Percentiles rank a stretch among this genome's conserved stretches.
These are phyloP conservation scores for Chondrus crispus DNA, from an alignment of 23 red algal genomes.

Conservation along the genomic window DNA sequence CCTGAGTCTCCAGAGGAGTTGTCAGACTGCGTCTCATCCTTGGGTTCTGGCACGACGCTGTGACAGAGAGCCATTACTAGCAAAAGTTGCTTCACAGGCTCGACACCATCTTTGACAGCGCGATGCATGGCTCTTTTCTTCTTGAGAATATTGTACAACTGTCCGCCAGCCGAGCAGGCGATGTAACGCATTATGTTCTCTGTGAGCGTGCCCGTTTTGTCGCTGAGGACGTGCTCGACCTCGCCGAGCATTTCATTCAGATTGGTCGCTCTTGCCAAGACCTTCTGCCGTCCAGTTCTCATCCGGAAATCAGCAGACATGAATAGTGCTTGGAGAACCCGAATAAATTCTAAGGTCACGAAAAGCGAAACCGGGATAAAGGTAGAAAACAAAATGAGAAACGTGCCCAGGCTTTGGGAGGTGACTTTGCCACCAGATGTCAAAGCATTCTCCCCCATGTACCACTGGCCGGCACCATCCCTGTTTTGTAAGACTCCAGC, in stretches of 20 bases:
- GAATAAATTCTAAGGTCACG: constrained; percentile 85
- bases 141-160: constrained; percentile 67
- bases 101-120: constrained; percentile 38
- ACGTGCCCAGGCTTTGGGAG: constrained; percentile 65
- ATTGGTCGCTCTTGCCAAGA: constrained; percentile 71
- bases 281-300: constrained; percentile 48
- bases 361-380: constrained; percentile 89
- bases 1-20: neutral
- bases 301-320: constrained; percentile 76
- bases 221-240: constrained; percentile 76
- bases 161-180: constrained; percentile 67
- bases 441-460: constrained; percentile 59
- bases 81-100: constrained; percentile 35
- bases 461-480: constrained; percentile 63
- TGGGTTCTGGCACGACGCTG: constrained; percentile 80
- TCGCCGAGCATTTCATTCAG: constrained; percentile 84
- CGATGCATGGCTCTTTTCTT: constrained; percentile 50
- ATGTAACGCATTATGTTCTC: constrained; percentile 91
- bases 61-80: constrained; percentile 91
- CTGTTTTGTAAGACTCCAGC: constrained; percentile 44
- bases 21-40: neutral
- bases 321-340: constrained; percentile 82
- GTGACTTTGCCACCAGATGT: neutral
- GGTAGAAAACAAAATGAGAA: constrained; percentile 82
- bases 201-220: constrained; percentile 93